Conservation (phyloP, 768 basidiomycete species). For the Guyanaporus albipodus region DNA sequence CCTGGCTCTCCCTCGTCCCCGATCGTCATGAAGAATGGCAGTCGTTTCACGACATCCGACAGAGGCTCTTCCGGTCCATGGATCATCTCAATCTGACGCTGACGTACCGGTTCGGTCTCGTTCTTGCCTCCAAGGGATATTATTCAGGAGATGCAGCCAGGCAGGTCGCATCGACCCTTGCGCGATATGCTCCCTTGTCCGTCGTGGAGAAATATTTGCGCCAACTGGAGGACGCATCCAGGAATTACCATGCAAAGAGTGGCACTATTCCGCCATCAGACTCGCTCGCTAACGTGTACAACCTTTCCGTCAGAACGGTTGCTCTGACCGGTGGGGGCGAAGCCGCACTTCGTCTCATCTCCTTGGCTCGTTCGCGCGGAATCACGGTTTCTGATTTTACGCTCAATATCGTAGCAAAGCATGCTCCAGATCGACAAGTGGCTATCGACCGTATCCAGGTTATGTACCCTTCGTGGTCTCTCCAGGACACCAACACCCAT, state of each 20-base stretch:
- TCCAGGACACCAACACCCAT: background rate
- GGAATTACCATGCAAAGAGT: conserved; percentile 5
- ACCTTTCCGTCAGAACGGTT: conserved; percentile 40
- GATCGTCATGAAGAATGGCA: conserved; percentile 18
- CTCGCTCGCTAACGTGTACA: conserved; percentile 26
- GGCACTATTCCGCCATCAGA: conserved; percentile 2
- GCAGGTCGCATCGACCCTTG: conserved; percentile 37
- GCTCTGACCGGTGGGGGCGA: conserved; percentile 36
- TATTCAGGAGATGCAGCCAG: conserved; percentile 9
- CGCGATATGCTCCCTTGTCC: conserved; percentile 39
- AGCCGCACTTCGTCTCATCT: conserved; percentile 46
- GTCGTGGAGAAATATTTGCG: conserved; percentile 38
- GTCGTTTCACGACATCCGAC: conserved; percentile 29
- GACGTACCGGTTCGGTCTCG: conserved; percentile 40
- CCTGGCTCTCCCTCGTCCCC: conserved; percentile 46
- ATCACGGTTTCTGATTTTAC: conserved; percentile 35
- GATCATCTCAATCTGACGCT: conserved; percentile 33
- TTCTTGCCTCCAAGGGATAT: conserved; percentile 48
- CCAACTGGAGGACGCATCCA: conserved; percentile 20
- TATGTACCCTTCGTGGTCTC: conserved; percentile 14
- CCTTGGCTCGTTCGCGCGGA: conserved; percentile 26
- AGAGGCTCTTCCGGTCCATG: conserved; percentile 31
- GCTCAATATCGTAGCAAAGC: conserved; percentile 33
- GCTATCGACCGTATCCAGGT: conserved; percentile 7
- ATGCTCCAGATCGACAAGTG: conserved; percentile 10